Percentiles rank a stretch among this genome's conserved stretches.
phyloP scores from a whole-genome alignment of 139 green algal genomes.

The Closterium sp. region DNA sequence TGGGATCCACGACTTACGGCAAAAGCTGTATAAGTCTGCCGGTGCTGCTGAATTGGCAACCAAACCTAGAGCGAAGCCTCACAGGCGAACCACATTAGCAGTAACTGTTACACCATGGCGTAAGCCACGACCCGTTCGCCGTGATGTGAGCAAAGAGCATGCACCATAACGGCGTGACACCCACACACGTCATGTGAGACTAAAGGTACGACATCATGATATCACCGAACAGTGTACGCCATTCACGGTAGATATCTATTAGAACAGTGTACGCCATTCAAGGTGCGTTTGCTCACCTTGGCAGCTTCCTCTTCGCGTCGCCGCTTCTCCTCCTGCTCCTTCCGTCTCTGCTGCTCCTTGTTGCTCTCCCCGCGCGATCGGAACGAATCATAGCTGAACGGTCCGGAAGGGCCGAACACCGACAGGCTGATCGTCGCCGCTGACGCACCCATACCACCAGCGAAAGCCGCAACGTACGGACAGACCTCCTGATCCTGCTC shows the following conservation, averaged over 20 bases:
- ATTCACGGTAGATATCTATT: too few relatives aligned
- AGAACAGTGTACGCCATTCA: too few relatives aligned
- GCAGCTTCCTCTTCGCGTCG: slow-evolving; percentile 19
- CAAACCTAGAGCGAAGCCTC: background rate
- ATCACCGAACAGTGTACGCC: too few relatives aligned
- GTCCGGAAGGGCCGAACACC: slow-evolving; percentile 20
- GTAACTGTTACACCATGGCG: background rate
- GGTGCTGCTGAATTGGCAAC: too few relatives aligned
- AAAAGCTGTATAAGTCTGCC: too few relatives aligned
- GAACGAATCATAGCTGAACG: slow-evolving; percentile 37
- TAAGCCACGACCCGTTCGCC: background rate
- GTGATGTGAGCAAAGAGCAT: too few relatives aligned
- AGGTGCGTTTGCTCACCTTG: background rate
- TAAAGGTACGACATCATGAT: too few relatives aligned
- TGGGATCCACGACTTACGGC: background rate
- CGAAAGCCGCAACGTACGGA: background rate
- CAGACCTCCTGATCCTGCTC: background rate
- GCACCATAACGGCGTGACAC: too few relatives aligned
- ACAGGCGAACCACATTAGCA: background rate
- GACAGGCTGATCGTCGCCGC: slow-evolving; percentile 38
- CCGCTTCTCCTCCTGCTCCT: slow-evolving; percentile 19
- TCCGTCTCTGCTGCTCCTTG: slow-evolving; percentile 5
- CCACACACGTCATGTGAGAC: too few relatives aligned
- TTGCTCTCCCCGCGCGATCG: background rate
- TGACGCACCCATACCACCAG: background rate